Evolutionary conservation across 2,329 filamentous ascomycete species (phyloP), one percentile per base, ranked within the genome.

Genomic region (Pseudofabraea citricarpa): DNA sequence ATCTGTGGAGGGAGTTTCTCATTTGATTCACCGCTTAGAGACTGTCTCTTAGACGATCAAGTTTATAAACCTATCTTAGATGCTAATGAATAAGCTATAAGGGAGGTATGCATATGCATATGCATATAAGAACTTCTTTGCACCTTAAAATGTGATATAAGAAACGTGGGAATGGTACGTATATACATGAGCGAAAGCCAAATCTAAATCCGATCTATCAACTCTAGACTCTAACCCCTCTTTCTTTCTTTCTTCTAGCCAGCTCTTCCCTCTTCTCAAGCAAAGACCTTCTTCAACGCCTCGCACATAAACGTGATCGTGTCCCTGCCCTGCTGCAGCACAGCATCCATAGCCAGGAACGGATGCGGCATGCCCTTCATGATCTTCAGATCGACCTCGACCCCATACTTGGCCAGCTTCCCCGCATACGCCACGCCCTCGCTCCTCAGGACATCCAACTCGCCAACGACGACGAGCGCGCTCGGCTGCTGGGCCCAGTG

Each of bases 281-380:
- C 46, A 51, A 58, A 58, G 15, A 42, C 47, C 20, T 47, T 43
- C 19, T 45, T 53, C 46, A 59, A 41, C 18, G 43, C 37, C 36
- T 55, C 51, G 40, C 53, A 49, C 53, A 57, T 59, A 40, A 36
- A 52, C 0, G 68, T 73, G 45, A 80, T 77, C 0, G 75, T 72
- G 43, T 67, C 60, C 49, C 60, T 68, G 0, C 74, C 76, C 42
- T 72, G 74, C 44, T 74, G 66, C 37, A 80, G 56, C 2, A 66
- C 74, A 2, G 64, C 72, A 54, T 79, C 75, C 75, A 79, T 78
- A 2, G 73, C 74, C 41, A 79, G 63, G 55, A 80, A 80, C 0
- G 74, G 73, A 63, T 80, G 76, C 4, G 75, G 74, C 68, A 76
- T 73, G 0, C 74, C 73, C 51, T 70, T 64, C 68, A 76, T 72